A percentile compares a stretch with the other conserved stretches of the same genome.
phyloP scores from a whole-genome alignment of 257 asterid species.

The Solanum medicagineum region DNA sequence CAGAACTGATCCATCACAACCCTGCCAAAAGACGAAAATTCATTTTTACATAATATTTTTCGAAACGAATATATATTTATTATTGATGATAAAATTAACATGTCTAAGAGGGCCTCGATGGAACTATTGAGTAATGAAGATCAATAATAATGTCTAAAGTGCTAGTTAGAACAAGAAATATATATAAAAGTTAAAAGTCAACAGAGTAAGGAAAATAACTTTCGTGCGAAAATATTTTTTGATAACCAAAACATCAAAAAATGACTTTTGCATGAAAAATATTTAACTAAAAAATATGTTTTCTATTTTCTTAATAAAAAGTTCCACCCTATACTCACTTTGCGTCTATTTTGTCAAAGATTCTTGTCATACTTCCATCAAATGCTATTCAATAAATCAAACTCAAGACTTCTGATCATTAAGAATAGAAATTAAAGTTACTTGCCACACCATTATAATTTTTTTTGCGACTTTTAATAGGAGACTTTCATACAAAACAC shows the following conservation, averaged over 20 bases:
- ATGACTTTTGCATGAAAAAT: neutral
- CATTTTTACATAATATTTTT: neutral
- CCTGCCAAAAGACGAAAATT: conserved; percentile 3
- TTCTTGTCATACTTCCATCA: neutral
- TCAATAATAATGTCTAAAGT: neutral
- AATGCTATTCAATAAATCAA: too few species aligned
- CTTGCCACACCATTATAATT: neutral
- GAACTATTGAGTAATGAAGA: neutral
- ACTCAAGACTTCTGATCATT: neutral
- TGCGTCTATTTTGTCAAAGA: too few species aligned
- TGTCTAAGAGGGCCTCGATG: neutral
- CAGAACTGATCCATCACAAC: conserved; percentile 46
- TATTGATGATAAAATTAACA: neutral
- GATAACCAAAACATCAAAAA: neutral
- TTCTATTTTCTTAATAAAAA: too few species aligned
- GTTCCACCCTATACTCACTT: neutral
- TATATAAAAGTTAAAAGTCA: too few species aligned
- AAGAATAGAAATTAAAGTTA: neutral
- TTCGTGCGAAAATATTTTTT: neutral
- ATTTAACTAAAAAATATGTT: neutral
- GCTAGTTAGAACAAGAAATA: neutral
- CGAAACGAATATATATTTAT: neutral
- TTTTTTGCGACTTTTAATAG: too few species aligned
- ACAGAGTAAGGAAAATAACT: neutral
- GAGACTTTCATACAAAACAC: neutral